phyloP scores from a whole-genome alignment of 805 yeast species.

The Tetrapisispora namnaoensis region DNA sequence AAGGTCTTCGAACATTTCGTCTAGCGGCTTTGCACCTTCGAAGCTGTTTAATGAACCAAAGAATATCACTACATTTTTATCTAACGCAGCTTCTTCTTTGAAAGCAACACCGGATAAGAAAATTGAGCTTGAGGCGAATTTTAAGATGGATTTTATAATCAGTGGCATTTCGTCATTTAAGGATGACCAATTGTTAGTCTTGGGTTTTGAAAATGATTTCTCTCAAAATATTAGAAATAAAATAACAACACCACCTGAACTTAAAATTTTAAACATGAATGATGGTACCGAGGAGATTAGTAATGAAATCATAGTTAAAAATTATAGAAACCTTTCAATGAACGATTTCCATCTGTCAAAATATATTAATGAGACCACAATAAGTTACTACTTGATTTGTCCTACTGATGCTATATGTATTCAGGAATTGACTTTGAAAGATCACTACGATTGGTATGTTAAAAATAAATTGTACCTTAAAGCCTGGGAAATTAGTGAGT shows the following conservation, averaged over 20 bases:
- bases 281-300: constrained; percentile 67
- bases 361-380: constrained; percentile 28
- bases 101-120: constrained; percentile 35
- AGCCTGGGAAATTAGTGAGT: constrained; percentile 73
- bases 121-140: constrained; percentile 30
- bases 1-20: neutral
- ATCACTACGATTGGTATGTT: constrained; percentile 64
- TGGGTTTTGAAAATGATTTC: constrained; percentile 18
- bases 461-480: constrained; percentile 43
- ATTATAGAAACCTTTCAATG: constrained; percentile 49
- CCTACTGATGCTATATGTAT: constrained; percentile 77
- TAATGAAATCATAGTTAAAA: constrained; percentile 64
- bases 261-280: constrained; percentile 53
- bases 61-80: constrained; percentile 25
- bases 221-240: constrained; percentile 16
- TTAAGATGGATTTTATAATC: constrained; percentile 41
- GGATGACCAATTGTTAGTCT: constrained; percentile 52
- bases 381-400: constrained; percentile 57
- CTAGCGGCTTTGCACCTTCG: neutral
- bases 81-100: constrained; percentile 39
- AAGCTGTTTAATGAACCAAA: constrained; percentile 4
- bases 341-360: constrained; percentile 72
- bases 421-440: constrained; percentile 57
- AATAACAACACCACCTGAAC: constrained; percentile 54
- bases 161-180: constrained; percentile 73